Percentiles rank a stretch among this genome's conserved stretches.
Evolutionary conservation across 371 early-diverging fungal genomes (phyloP).

Genomic region (Actinomucor elegans): DNA sequence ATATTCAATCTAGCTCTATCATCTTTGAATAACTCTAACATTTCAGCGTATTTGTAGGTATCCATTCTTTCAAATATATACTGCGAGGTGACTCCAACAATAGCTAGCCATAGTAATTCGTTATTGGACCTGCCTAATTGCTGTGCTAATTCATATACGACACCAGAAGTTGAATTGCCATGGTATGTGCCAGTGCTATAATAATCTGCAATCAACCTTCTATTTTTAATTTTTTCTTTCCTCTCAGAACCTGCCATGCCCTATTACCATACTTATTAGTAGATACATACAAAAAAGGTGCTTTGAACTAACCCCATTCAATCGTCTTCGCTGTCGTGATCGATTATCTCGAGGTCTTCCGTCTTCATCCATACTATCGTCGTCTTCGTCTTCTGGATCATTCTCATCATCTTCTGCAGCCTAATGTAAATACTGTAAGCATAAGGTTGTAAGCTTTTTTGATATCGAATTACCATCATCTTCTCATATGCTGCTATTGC

Average conservation of each 20-base stretch:
- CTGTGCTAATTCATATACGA: conserved; percentile 55
- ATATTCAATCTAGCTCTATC: conserved; percentile 59
- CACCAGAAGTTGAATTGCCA: conserved; percentile 55
- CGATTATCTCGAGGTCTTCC: conserved; percentile 19
- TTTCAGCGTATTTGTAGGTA: conserved; percentile 53
- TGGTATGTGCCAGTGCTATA: conserved; percentile 58
- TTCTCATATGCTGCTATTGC: conserved; percentile 69
- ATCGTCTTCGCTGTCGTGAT: conserved; percentile 34
- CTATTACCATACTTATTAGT: too few species aligned
- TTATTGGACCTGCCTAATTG: conserved; percentile 60
- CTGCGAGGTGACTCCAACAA: conserved; percentile 71
- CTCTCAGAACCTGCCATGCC: not conserved
- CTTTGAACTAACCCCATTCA: conserved; percentile 22
- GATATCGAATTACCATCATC: conserved; percentile 60
- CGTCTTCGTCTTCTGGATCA: conserved; percentile 24
- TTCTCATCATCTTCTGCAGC: conserved; percentile 21
- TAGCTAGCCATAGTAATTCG: conserved; percentile 68
- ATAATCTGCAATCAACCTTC: conserved; percentile 51
- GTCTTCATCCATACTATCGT: conserved; percentile 28
- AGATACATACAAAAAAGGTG: too few species aligned
- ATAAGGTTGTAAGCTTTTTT: too few species aligned
- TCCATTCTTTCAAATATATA: conserved; percentile 68
- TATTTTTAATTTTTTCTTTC: conserved; percentile 20
- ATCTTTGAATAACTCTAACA: conserved; percentile 55
- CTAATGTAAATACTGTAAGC: too few species aligned